phyloP scores from a whole-genome alignment of 305 asterid species.

The Fraxinus platypoda region DNA sequence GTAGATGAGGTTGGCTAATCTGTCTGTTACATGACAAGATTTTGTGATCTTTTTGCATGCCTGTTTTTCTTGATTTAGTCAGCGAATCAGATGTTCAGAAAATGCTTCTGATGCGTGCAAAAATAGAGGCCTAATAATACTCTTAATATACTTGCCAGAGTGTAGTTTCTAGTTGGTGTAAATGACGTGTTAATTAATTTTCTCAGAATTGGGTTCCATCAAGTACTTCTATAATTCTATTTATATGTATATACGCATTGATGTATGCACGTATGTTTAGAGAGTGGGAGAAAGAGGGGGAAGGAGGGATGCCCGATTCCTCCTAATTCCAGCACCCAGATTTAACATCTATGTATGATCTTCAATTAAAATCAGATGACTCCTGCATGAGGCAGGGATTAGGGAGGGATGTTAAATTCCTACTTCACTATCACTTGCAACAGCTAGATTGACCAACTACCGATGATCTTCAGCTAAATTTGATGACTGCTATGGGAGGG shows the following conservation, averaged over 20 bases:
- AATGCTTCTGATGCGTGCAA: not conserved
- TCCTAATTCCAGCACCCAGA: not conserved
- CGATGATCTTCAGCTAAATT: not conserved
- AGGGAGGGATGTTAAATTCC: not conserved
- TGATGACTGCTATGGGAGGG: not conserved
- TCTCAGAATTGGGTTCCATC: not conserved
- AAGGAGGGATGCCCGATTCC: not conserved
- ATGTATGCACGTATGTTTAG: not conserved
- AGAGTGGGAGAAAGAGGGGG: not conserved
- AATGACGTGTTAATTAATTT: not conserved
- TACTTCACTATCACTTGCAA: not conserved
- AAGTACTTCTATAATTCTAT: not conserved
- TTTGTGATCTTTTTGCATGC: not conserved
- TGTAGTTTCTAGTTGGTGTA: not conserved
- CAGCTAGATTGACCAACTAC: not conserved
- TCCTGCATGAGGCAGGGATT: not conserved
- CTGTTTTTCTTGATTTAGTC: not conserved
- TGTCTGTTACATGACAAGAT: not conserved
- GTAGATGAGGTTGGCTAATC: not conserved
- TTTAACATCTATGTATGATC: not conserved
- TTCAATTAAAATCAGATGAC: not conserved
- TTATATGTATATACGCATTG: not conserved
- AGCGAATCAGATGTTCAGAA: not conserved
- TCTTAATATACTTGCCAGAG: not conserved
- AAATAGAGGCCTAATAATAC: not conserved